Conservation (phyloP, 2,329 filamentous ascomycete species). For the Cladophialophora yegresii region DNA sequence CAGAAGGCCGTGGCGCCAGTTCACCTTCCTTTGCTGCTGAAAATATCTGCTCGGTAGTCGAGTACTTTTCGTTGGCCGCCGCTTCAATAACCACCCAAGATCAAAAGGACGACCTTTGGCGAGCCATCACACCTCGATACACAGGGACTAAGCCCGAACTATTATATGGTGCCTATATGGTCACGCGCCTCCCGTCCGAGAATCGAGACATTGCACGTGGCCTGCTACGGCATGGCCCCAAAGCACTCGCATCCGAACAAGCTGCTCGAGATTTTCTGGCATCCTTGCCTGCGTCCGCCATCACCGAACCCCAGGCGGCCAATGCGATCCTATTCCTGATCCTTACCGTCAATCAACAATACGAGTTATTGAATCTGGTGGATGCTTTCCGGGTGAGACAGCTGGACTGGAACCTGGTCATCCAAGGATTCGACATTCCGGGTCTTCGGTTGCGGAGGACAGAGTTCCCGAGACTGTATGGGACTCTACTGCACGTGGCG, state of each 20-base stretch:
- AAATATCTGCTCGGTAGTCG: conserved; percentile 31
- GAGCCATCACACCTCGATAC: conserved; percentile 26
- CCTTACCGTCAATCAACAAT: conserved; percentile 63
- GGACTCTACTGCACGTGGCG: conserved; percentile 73
- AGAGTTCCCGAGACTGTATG: conserved; percentile 81
- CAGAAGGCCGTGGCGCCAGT: conserved; percentile 21
- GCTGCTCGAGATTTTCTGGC: conserved; percentile 62
- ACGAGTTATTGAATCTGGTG: conserved; percentile 69
- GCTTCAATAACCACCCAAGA: conserved; percentile 20
- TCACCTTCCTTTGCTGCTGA: conserved; percentile 21
- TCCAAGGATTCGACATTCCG: conserved; percentile 78
- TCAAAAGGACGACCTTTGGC: conserved; percentile 29
- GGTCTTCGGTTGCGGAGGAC: conserved; percentile 72
- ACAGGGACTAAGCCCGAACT: conserved; percentile 41
- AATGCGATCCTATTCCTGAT: conserved; percentile 72
- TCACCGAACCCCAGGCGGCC: conserved; percentile 80
- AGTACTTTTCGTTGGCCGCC: conserved; percentile 31
- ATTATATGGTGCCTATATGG: conserved; percentile 48
- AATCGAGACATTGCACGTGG: conserved; percentile 56
- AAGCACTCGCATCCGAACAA: conserved; percentile 75
- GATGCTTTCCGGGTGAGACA: conserved; percentile 58
- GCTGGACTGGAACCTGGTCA: conserved; percentile 68
- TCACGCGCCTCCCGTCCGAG: conserved; percentile 48
- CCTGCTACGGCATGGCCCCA: conserved; percentile 73
- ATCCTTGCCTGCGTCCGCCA: conserved; percentile 60